A percentile compares a stretch with the other conserved stretches of the same genome.
phyloP scores from a whole-genome alignment of 768 basidiomycete species.

The Xerocomus spinulosus region DNA sequence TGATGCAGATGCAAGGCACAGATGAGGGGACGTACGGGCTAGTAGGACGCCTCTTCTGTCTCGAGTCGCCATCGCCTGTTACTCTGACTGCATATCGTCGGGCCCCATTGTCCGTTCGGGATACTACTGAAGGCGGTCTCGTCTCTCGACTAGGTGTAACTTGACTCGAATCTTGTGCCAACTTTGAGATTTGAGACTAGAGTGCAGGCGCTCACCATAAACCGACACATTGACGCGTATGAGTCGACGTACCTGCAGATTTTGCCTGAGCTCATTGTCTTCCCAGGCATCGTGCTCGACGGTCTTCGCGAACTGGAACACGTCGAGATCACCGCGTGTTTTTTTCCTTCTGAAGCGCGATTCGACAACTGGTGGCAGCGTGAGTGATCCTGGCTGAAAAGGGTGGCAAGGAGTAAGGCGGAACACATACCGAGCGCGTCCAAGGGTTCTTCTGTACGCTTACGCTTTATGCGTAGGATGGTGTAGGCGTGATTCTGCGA shows the following conservation, averaged over 20 bases:
- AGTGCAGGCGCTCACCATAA: background rate
- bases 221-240: background rate
- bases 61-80: slow-evolving; percentile 10
- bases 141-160: slow-evolving; percentile 15
- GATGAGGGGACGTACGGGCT: slow-evolving; percentile 37
- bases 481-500: slow-evolving; percentile 47
- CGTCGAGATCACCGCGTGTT: slow-evolving; percentile 47
- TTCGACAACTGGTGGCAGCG: slow-evolving; percentile 51
- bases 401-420: slow-evolving; percentile 7
- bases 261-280: slow-evolving; percentile 50
- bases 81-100: slow-evolving; percentile 49
- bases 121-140: slow-evolving; percentile 7
- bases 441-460: slow-evolving; percentile 75
- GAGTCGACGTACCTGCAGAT: slow-evolving; percentile 52
- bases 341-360: slow-evolving; percentile 58
- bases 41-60: slow-evolving; percentile 29
- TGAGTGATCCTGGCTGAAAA: slow-evolving; percentile 13
- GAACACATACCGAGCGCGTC: slow-evolving; percentile 65
- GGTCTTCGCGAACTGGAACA: slow-evolving; percentile 80
- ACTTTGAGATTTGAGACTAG: slow-evolving; percentile 55
- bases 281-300: slow-evolving; percentile 69
- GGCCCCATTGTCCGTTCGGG: slow-evolving; percentile 34
- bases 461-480: slow-evolving; percentile 78
- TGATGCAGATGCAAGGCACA: background rate
- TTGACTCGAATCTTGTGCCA: slow-evolving; percentile 39